phyloP scores from a whole-genome alignment of 2,329 filamentous ascomycete genomes.

The Ophioceras dolichostomum region DNA sequence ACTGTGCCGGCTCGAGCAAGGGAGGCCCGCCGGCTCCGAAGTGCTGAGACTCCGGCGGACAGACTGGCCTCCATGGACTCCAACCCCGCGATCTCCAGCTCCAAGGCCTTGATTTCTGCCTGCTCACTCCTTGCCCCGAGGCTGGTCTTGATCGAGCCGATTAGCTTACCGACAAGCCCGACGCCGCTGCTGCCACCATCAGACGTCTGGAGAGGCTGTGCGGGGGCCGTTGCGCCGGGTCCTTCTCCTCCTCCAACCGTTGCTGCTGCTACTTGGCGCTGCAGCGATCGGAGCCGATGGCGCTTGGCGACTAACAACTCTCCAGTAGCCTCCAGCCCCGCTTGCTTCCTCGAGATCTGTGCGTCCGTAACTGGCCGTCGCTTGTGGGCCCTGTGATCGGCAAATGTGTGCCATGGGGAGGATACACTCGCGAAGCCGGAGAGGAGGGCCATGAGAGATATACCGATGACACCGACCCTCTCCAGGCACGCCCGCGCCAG shows the following conservation, averaged over 20 bases:
- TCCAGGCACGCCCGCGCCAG: slow-evolving; percentile 46
- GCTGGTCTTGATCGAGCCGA: slow-evolving; percentile 3
- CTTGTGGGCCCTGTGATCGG: slow-evolving; percentile 38
- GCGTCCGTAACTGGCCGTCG: slow-evolving; percentile 55
- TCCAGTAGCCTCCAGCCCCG: slow-evolving; percentile 63
- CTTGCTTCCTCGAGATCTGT: slow-evolving; percentile 65
- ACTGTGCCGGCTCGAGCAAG: slow-evolving; percentile 56
- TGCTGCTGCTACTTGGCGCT: no score
- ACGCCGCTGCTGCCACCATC: slow-evolving; percentile 13
- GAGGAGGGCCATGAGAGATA: slow-evolving; percentile 76
- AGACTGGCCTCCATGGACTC: slow-evolving; percentile 69
- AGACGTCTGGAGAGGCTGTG: slow-evolving; percentile 16
- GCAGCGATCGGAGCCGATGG: slow-evolving; percentile 56
- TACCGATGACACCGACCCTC: slow-evolving; percentile 72
- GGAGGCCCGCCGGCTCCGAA: slow-evolving; percentile 50
- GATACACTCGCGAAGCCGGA: slow-evolving; percentile 85
- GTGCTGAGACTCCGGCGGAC: slow-evolving; percentile 47
- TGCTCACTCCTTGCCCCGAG: slow-evolving; percentile 43
- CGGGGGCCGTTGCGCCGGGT: slow-evolving; percentile 17
- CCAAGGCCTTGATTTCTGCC: slow-evolving; percentile 50
- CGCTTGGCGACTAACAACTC: slow-evolving; percentile 70
- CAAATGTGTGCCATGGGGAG: slow-evolving; percentile 74
- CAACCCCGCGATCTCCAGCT: slow-evolving; percentile 67
- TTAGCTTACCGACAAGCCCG: slow-evolving; percentile 35
- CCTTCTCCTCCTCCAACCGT: no score